Base-by-base conservation (phyloP, 225 moss, liverwort and hornwort genomes). In the Polytrichum formosum region DNA sequence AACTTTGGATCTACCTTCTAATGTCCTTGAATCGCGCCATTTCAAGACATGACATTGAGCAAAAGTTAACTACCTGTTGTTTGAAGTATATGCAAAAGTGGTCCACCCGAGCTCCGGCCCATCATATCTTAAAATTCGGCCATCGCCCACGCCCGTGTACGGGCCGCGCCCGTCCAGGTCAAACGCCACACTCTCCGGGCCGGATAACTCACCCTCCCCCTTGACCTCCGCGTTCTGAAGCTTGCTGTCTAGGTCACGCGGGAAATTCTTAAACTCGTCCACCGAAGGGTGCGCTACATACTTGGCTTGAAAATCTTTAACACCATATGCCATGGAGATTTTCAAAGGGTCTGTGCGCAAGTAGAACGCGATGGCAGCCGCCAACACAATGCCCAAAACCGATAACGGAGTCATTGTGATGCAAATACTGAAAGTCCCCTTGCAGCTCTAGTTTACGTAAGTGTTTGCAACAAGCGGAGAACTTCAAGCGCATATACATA, bases 101-200 rank as follows among this genome's bases (percentile, higher is more conserved):
- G 82, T 73, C 93, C 93, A 93, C 28, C 81, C 88, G 26, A 82
- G 75, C 65, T 86, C 80, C 1, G 72, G 55, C 5, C 91, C 90
- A 0, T 93, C 86, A 63, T 87, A 91, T 64, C 90, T 75, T 68
- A 93, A 61, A 21, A 93, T 62, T 6, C 90, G 81, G 6, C 93
- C 91, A 79, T 93, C 91, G 19, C 82, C 84, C 6, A 86, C 68
- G 1, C 93, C 88, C 0, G 88, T 61, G 62, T 88, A 91, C 2
- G 90, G 90, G 4, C 91, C 93, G 5, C 78, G 77, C 7, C 91
- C 90, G 55, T 80, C 72, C 5, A 76, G 67, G 77, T 94, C 92
- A 61, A 92, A 90, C 3, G 79, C 63, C 18, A 92, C 67, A 61
- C 90, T 92, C 74, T 90, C 88, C 20, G 82, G 88, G 5, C 87